A percentile compares a stretch with the other conserved stretches of the same genome.
Conservation (phyloP, 2,329 filamentous ascomycete genomes). For the Purpureocillium lavendulum region DNA sequence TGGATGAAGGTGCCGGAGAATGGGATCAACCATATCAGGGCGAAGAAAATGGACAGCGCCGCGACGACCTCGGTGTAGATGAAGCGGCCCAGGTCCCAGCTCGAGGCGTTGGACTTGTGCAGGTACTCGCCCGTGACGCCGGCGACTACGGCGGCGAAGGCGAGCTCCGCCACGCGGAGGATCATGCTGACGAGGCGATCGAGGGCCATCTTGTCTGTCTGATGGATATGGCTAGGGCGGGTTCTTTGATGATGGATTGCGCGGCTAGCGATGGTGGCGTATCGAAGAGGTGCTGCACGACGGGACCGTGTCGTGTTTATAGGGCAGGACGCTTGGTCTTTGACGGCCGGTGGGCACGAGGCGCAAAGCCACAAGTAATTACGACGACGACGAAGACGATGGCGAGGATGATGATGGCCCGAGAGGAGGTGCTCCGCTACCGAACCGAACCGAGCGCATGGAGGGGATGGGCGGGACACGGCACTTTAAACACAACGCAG, state of each 20-base stretch:
- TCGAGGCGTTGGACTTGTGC: constrained; percentile 35
- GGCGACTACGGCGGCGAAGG: constrained; percentile 63
- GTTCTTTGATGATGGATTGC: neutral
- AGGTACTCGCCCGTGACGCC: constrained; percentile 63
- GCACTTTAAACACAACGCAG: too few relatives aligned
- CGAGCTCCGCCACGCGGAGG: constrained; percentile 44
- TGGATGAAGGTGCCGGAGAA: constrained; percentile 59
- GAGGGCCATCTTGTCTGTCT: constrained; percentile 19
- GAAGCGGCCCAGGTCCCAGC: constrained; percentile 52
- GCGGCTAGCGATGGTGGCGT: too few relatives aligned
- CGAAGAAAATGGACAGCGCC: constrained; percentile 58
- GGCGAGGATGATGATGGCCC: too few relatives aligned
- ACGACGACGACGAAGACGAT: too few relatives aligned
- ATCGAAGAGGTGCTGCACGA: too few relatives aligned
- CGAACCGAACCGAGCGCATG: too few relatives aligned
- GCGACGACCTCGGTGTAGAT: constrained; percentile 71
- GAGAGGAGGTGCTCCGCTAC: too few relatives aligned
- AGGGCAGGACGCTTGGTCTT: too few relatives aligned
- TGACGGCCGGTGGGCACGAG: too few relatives aligned
- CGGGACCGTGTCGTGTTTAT: too few relatives aligned
- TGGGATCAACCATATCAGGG: constrained; percentile 64
- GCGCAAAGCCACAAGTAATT: too few relatives aligned
- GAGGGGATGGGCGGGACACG: neutral
- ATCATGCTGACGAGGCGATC: constrained; percentile 30
- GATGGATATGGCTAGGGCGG: neutral